phyloP scores from a whole-genome alignment of 2,329 filamentous ascomycete species.

The Exophiala lecanii-corni region DNA sequence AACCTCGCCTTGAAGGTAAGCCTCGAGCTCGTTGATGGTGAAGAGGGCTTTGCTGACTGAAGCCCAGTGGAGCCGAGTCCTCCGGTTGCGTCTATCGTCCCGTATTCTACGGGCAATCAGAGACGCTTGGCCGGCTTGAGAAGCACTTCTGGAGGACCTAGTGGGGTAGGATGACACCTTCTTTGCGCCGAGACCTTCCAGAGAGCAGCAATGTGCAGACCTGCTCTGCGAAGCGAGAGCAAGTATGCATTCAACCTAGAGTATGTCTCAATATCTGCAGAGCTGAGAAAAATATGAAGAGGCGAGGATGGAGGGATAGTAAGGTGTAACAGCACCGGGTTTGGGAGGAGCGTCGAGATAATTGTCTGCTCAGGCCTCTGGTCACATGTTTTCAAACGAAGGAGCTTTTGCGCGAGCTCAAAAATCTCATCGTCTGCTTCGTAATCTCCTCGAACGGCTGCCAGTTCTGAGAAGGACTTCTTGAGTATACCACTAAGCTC shows the following conservation, averaged over 20 bases:
- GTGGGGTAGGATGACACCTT: slow-evolving; percentile 69
- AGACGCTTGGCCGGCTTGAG: slow-evolving; percentile 55
- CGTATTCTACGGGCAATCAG: slow-evolving; percentile 60
- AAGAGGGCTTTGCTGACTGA: slow-evolving; percentile 83
- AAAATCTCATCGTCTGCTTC: slow-evolving; percentile 69
- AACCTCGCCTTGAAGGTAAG: slow-evolving; percentile 86
- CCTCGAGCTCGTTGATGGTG: slow-evolving; percentile 79
- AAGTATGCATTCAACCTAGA: slow-evolving; percentile 84
- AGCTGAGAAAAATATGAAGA: slow-evolving; percentile 78
- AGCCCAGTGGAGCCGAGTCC: slow-evolving; percentile 82
- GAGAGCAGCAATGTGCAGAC: slow-evolving; percentile 75
- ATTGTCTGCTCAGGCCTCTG: slow-evolving; percentile 14
- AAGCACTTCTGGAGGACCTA: slow-evolving; percentile 61
- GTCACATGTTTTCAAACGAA: slow-evolving; percentile 63
- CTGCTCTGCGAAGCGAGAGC: slow-evolving; percentile 75
- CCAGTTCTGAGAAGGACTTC: slow-evolving; percentile 73
- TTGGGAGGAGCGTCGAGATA: slow-evolving; percentile 59
- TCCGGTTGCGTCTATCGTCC: slow-evolving; percentile 57
- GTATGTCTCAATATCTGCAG: slow-evolving; percentile 72
- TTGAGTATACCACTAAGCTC: slow-evolving; percentile 74
- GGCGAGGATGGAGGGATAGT: slow-evolving; percentile 72
- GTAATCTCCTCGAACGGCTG: slow-evolving; percentile 72
- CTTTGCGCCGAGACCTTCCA: slow-evolving; percentile 82
- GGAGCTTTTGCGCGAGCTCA: slow-evolving; percentile 72
- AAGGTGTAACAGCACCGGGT: slow-evolving; percentile 65